Percentiles rank a stretch among this genome's conserved stretches.
These are phyloP conservation scores for Tolypocladium album DNA, from an alignment of 2,329 filamentous ascomycete genomes.

Conservation along the genomic window DNA sequence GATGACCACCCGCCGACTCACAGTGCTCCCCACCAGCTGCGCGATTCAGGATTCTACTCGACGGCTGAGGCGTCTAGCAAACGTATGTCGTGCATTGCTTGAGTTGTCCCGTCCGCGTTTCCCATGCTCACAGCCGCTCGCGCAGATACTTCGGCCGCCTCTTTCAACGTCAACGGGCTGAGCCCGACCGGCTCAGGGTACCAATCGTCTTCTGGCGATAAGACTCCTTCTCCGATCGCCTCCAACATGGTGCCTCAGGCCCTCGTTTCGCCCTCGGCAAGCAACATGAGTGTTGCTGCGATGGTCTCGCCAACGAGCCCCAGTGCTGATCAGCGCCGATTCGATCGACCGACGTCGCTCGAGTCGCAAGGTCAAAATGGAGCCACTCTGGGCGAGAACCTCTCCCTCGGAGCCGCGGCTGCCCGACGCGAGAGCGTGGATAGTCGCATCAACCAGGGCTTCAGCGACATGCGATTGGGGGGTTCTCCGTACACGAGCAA, in stretches of 20 bases:
- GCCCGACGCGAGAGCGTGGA: constrained; percentile 65
- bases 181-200: constrained; percentile 35
- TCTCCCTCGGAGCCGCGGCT: constrained; percentile 33
- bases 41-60: constrained; percentile 33
- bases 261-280: constrained; percentile 42
- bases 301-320: constrained; percentile 52
- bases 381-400: constrained; percentile 21
- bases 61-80: constrained; percentile 31
- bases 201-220: constrained; percentile 42
- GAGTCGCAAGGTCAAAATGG: constrained; percentile 19
- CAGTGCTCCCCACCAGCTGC: constrained; percentile 20
- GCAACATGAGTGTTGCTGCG: constrained; percentile 55
- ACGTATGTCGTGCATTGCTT: constrained; percentile 18
- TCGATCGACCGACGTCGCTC: constrained; percentile 28
- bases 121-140: neutral
- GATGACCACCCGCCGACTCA: constrained; percentile 18
- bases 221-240: constrained; percentile 51
- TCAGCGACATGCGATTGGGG: constrained; percentile 59
- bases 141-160: constrained; percentile 27
- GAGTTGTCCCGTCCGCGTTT: constrained; percentile 1
- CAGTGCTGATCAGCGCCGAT: constrained; percentile 30
- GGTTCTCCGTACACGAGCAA: constrained; percentile 62
- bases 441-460: constrained; percentile 63
- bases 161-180: constrained; percentile 25
- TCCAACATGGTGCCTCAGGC: constrained; percentile 39